A percentile compares a stretch with the other conserved stretches of the same genome.
Evolutionary conservation across 257 asterid genomes (phyloP).

Genomic region (Nicotiana tomentosiformis): DNA sequence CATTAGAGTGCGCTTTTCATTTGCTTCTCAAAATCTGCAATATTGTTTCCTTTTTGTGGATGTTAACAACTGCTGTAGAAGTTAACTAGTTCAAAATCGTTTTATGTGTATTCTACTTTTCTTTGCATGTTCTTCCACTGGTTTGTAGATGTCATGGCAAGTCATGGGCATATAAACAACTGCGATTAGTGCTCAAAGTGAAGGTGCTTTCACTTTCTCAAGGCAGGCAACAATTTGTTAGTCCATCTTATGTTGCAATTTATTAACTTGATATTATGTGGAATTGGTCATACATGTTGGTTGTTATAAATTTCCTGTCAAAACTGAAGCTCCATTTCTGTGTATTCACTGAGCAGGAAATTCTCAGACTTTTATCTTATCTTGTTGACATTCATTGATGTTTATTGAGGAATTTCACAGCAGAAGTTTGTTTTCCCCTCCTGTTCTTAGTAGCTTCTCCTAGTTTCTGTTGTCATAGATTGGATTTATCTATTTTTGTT

Average conservation of each 20-base stretch:
- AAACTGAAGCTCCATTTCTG: not conserved
- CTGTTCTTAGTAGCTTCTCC: not conserved
- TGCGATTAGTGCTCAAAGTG: slow-evolving; percentile 78
- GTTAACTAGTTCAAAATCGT: slow-evolving; percentile 30
- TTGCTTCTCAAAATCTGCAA: slow-evolving; percentile 24
- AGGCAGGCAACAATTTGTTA: slow-evolving; percentile 80
- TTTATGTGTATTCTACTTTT: slow-evolving; percentile 62
- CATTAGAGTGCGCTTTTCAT: slow-evolving; percentile 17
- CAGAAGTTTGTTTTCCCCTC: not conserved
- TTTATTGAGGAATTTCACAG: not conserved
- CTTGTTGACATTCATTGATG: not conserved
- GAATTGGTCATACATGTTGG: slow-evolving; percentile 18
- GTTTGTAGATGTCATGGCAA: slow-evolving; percentile 88
- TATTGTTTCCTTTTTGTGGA: slow-evolving; percentile 28
- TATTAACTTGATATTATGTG: slow-evolving; percentile 33
- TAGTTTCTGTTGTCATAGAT: not conserved
- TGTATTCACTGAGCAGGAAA: not conserved
- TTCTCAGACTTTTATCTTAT: not conserved
- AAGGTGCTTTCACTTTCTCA: slow-evolving; percentile 83
- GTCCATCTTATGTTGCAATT: slow-evolving; percentile 35
- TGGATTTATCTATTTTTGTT: not conserved
- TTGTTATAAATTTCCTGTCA: not conserved
- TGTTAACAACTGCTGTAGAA: slow-evolving; percentile 36
- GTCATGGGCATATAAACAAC: slow-evolving; percentile 70
- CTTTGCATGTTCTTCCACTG: slow-evolving; percentile 86